Percentiles rank a stretch among this genome's conserved stretches.
These are phyloP conservation scores for Globisporangium cederbergense DNA, from an alignment of 352 stramenopile genomes.

Conservation along the genomic window DNA sequence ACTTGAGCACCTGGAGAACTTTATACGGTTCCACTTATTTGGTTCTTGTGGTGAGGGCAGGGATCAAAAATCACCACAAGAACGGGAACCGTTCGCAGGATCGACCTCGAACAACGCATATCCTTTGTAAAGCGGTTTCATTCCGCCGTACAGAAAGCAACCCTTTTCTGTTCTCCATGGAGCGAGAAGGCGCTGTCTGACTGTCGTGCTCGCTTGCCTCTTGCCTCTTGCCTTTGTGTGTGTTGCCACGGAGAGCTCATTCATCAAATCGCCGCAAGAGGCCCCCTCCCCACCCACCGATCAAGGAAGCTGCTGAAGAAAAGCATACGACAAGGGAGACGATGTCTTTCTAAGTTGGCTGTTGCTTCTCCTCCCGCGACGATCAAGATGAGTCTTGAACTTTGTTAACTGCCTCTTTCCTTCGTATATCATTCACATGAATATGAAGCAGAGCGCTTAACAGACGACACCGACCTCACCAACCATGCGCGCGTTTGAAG, in stretches of 20 bases:
- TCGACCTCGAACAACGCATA: not conserved
- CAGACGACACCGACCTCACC: conserved; percentile 16
- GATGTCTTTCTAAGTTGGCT: conserved; percentile 90
- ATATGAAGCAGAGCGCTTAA: conserved; percentile 46
- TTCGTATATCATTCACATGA: conserved; percentile 51
- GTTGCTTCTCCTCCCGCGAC: conserved; percentile 51
- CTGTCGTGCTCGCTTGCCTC: not conserved
- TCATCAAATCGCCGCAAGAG: conserved; percentile 66
- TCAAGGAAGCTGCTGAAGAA: conserved; percentile 67
- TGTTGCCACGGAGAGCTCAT: conserved; percentile 26
- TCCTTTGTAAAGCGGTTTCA: not conserved
- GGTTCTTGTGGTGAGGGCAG: conserved; percentile 11
- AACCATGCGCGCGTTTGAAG: conserved; percentile 41
- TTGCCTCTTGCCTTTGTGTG: not conserved
- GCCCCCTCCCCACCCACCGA: conserved; percentile 53
- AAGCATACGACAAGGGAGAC: conserved; percentile 78
- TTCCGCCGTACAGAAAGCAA: conserved; percentile 6
- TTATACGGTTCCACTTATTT: conserved; percentile 19
- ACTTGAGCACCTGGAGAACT: not conserved
- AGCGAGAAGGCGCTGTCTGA: conserved; percentile 2
- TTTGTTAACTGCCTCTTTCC: conserved; percentile 57
- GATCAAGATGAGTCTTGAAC: conserved; percentile 80
- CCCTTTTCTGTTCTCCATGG: not conserved
- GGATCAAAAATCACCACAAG: conserved; percentile 3
- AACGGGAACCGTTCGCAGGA: not conserved